A percentile compares a stretch with the other conserved stretches of the same genome.
These are phyloP conservation scores for Hypericum androsaemum DNA, from an alignment of 345 rosid genomes.

Conservation along the genomic window DNA sequence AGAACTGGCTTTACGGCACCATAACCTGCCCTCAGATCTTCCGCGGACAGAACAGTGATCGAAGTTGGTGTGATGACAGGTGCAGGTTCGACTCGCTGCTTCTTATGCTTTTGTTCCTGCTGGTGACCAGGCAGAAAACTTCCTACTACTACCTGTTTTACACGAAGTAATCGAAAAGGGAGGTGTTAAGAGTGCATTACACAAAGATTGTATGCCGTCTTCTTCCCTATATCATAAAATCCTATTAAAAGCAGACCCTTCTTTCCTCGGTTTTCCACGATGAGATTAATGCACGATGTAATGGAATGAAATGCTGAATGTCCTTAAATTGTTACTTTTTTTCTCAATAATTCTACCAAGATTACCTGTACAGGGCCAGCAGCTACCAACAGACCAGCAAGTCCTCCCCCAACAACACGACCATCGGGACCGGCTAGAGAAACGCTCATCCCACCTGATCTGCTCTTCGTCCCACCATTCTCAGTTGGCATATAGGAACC, in stretches of 20 bases:
- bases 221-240: too few relatives aligned
- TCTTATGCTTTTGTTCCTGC: slow-evolving; percentile 62
- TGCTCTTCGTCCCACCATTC: slow-evolving; percentile 65
- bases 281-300: too few relatives aligned
- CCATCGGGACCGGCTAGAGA: slow-evolving; percentile 92
- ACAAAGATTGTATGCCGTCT: too few relatives aligned
- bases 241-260: too few relatives aligned
- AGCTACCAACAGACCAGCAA: slow-evolving; percentile 79
- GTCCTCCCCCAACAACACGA: slow-evolving; percentile 87
- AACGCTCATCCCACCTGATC: slow-evolving; percentile 95
- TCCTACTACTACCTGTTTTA: slow-evolving; percentile 61
- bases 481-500: slow-evolving; percentile 71
- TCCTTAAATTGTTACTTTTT: too few relatives aligned
- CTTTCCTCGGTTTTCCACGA: too few relatives aligned
- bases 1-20: slow-evolving; percentile 37
- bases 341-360: too few relatives aligned
- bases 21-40: slow-evolving; percentile 28
- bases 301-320: too few relatives aligned
- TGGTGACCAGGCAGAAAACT: slow-evolving; percentile 68
- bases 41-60: slow-evolving; percentile 24
- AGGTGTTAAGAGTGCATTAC: background rate
- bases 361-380: slow-evolving; percentile 92
- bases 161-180: slow-evolving; percentile 4
- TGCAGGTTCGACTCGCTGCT: slow-evolving; percentile 33
- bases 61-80: slow-evolving; percentile 23